Base-by-base conservation (phyloP, 2,329 filamentous ascomycete species). In the Ophiostoma quercus region DNA sequence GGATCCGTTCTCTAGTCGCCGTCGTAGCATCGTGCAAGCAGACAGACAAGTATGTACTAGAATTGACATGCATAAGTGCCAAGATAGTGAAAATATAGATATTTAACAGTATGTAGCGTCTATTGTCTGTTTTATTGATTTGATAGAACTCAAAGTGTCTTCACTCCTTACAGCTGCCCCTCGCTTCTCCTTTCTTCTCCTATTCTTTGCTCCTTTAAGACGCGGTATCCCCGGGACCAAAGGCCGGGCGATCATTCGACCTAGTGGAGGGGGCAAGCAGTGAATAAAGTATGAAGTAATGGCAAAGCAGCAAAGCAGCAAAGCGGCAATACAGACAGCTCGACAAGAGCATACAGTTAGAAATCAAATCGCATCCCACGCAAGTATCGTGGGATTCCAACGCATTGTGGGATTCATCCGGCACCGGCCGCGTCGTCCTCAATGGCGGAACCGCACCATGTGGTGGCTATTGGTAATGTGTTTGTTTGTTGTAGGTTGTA, bases 361-460 rank as follows among this genome's bases (percentile, higher is more conserved):
- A 29, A 29, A 43, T 43, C 7, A 43, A 43, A 43, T 43, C 41
- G 29, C 25, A 62, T 32, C 57, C 25, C 29, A 62, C 57, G 29
- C 29, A 63, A n/a, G 51, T 57, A 25, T 57, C 51, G 51, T 57
- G 51, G 51, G 22, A 47, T n/a, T 47, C 43, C 22, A 62, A 12
- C 57, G 32, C 25, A 29, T 25, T 25, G 51, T 57, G 51, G 51
- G 51, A 63, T 63, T n/a, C 11, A 34, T 9, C 60, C 60, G 60
- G 60, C 60, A 63, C 16, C 32, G 60, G 60, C 60, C 60, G 60
- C 60, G 16, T 63, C 32, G 37, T 63, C 60, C 60, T 63, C 29
- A n/a, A n/a, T 63, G 60, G 32, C 32, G 60, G 60, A 63, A 32
- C 32, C 16, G 60, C 60, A 63, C 32, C 32, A 63, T 37, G 60